Conservation (phyloP, 495 filamentous ascomycete genomes). For the Jackrogersella multiformis region DNA sequence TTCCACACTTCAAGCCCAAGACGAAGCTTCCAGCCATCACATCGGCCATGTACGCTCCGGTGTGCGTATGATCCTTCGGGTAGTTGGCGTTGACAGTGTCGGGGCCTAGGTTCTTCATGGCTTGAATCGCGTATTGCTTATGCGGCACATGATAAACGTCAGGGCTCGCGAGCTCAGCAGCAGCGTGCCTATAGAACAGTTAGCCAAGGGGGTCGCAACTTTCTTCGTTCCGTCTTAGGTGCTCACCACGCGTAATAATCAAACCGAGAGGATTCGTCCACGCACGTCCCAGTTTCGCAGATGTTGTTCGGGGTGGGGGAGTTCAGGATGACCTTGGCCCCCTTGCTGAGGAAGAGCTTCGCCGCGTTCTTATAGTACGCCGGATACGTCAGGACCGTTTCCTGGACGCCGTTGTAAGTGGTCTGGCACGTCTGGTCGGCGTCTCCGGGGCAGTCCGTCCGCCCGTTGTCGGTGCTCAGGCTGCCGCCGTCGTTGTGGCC, state of each 20-base stretch:
- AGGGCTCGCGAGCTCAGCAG: slow-evolving; percentile 42
- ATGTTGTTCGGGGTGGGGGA: slow-evolving; percentile 64
- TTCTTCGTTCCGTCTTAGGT: not conserved
- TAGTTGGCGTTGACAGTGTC: slow-evolving; percentile 59
- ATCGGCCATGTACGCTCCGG: slow-evolving; percentile 61
- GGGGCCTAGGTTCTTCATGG: slow-evolving; percentile 55
- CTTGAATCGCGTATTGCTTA: slow-evolving; percentile 61
- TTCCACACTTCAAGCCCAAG: slow-evolving; percentile 51
- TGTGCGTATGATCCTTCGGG: slow-evolving; percentile 70
- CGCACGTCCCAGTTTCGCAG: slow-evolving; percentile 63
- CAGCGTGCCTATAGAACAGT: slow-evolving; percentile 44
- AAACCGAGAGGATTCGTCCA: slow-evolving; percentile 56
- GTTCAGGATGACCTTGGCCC: slow-evolving; percentile 67
- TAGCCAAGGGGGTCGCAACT: slow-evolving; percentile 30
- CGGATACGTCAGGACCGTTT: slow-evolving; percentile 67
- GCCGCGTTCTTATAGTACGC: slow-evolving; percentile 67
- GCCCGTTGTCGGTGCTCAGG: slow-evolving; percentile 59
- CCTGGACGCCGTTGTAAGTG: slow-evolving; percentile 56
- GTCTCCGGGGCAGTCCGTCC: slow-evolving; percentile 63
- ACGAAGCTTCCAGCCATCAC: slow-evolving; percentile 57
- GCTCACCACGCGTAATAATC: slow-evolving; percentile 58
- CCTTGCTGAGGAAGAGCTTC: slow-evolving; percentile 59
- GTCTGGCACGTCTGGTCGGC: slow-evolving; percentile 66
- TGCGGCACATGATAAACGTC: slow-evolving; percentile 61
- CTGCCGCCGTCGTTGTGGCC: slow-evolving; percentile 59